Evolutionary conservation across 2,329 filamentous ascomycete genomes (phyloP).

Genomic region (Colletotrichum sp.): DNA sequence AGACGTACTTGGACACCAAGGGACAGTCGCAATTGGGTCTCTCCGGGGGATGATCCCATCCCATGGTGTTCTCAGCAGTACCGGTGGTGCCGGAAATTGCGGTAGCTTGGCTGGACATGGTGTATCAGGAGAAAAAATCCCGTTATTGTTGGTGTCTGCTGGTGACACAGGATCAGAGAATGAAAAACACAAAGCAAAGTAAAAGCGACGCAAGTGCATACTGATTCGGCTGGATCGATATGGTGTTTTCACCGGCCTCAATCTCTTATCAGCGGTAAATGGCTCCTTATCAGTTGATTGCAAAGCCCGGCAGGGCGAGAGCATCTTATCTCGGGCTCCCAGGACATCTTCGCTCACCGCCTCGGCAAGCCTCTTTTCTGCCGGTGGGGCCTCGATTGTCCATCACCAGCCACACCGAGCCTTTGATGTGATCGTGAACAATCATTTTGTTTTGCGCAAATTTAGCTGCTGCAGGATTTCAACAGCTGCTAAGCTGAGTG

Average conservation of each 20-base stretch:
- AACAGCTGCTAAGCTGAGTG: background rate
- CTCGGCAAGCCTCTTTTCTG: background rate
- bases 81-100: background rate
- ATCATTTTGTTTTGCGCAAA: background rate
- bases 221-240: background rate
- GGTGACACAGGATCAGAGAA: background rate
- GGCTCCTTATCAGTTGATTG: background rate
- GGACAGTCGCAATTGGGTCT: background rate
- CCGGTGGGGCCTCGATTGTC: background rate
- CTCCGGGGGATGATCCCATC: background rate
- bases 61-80: background rate
- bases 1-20: background rate
- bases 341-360: background rate
- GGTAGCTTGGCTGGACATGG: background rate
- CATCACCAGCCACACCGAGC: background rate
- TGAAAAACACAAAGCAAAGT: background rate
- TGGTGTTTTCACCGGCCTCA: background rate
- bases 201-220: background rate
- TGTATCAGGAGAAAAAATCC: background rate
- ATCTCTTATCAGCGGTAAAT: background rate
- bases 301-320: background rate
- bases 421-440: background rate
- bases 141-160: background rate
- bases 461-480: background rate
- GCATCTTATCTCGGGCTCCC: background rate